Evolutionary conservation across 192 early-diverging fungal genomes (phyloP), one percentile per base, ranked within the genome.

Genomic region (Entomortierella lignicola): DNA sequence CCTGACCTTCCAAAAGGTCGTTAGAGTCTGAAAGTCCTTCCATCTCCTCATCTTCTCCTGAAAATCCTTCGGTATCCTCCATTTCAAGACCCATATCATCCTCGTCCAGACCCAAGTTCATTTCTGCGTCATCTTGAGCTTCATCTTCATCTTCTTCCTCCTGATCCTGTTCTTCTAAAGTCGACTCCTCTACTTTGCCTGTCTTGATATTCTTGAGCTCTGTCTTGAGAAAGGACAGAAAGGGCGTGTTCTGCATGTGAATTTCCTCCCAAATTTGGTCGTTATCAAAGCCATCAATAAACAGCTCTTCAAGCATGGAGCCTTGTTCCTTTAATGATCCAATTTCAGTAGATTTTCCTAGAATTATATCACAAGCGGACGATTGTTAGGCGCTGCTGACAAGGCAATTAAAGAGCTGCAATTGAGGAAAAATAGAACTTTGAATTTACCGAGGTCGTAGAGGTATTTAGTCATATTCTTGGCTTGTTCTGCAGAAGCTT

Each of bases 251-350:
- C 61, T 92, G 92, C 72, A 96, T 83, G 62, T 90, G 89, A 52
- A 99, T 86, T 75, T 97, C 93, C 81, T 96, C 94, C 97, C 97
- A 99, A 52, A 99, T 90, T 86, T 97, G 96, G 62, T 93, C 89
- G 53, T 89, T 79, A 63, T 94, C 91, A 63, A 94, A 93, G 0
- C 89, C 92, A 48, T 94, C 90, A 11, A 86, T 79, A 25, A 88
- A 83, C 6, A 95, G 75, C 55, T 89, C 89, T 44, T 82, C 66
- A 39, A 95, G 84, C 20, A 90, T 80, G 1, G 84, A 84, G 37
- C 80, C 63, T 18, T 66, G 71, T 47, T 32, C 44, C 66, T 72
- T 71, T 62, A 67, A 52, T 72, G 59, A 91, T 75, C 50, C 82
- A 55, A 52, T 63, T 60, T 47, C 83, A 57, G 65, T 92, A 85